phyloP scores from a whole-genome alignment of 108 stramenopile species.

The Skeletonema menzelii region DNA sequence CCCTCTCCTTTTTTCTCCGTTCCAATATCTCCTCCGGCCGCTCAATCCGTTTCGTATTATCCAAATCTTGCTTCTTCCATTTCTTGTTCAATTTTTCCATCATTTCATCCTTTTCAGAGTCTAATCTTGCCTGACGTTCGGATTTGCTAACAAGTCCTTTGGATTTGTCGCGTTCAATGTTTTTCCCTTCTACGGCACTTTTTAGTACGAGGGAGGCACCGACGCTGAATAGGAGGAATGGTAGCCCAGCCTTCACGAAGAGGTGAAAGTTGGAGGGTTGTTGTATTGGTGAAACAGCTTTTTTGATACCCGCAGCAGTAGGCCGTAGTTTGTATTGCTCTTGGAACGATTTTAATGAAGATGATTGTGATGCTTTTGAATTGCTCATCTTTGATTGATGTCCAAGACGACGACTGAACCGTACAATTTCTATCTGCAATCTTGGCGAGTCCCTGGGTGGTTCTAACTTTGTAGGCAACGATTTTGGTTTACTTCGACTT shows the following conservation, averaged over 20 bases:
- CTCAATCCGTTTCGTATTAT: conserved; percentile 89
- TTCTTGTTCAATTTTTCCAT: conserved; percentile 80
- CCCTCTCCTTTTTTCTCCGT: conserved; percentile 73
- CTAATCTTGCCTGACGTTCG: conserved; percentile 76
- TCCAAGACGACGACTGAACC: not conserved
- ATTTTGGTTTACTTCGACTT: too few species aligned
- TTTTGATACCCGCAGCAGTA: not conserved
- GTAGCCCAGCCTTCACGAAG: conserved; percentile 74
- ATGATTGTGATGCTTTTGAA: not conserved
- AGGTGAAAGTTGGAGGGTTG: conserved; percentile 49
- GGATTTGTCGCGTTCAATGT: conserved; percentile 74
- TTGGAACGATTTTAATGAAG: not conserved
- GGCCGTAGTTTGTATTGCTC: conserved; percentile 1
- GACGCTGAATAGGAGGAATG: conserved; percentile 79
- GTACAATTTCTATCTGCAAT: too few species aligned
- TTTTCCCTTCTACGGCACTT: conserved; percentile 83
- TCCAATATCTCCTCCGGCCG: conserved; percentile 88
- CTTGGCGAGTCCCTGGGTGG: too few species aligned
- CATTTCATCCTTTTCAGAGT: conserved; percentile 85
- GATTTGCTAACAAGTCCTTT: conserved; percentile 78
- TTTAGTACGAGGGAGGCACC: conserved; percentile 78
- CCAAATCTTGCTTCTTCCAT: conserved; percentile 68
- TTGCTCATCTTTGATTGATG: not conserved
- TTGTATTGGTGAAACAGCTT: conserved; percentile 7
- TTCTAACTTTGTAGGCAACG: too few species aligned